Percentiles rank a stretch among this genome's conserved stretches.
Evolutionary conservation across 495 filamentous ascomycete species (phyloP).

Genomic region (Astrocystis sublimbata): DNA sequence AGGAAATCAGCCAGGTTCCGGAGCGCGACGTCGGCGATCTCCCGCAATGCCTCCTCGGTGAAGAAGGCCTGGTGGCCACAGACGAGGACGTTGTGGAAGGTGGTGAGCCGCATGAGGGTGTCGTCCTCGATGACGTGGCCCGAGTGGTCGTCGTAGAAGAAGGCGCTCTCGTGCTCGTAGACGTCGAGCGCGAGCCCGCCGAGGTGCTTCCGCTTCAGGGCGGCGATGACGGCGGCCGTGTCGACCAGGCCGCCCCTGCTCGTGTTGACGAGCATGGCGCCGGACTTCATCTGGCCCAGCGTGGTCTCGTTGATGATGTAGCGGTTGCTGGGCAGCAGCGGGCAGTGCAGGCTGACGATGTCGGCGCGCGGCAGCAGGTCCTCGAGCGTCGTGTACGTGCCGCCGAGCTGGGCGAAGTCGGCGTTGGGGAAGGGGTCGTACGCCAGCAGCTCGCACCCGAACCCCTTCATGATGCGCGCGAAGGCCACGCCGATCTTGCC

Average conservation of each 20-base stretch:
- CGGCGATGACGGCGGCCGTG: slow-evolving; percentile 57
- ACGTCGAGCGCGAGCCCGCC: slow-evolving; percentile 60
- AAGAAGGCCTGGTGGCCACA: slow-evolving; percentile 73
- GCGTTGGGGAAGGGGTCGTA: slow-evolving; percentile 55
- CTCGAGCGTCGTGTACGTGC: slow-evolving; percentile 57
- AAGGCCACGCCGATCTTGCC: slow-evolving; percentile 56
- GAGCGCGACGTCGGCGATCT: slow-evolving; percentile 64
- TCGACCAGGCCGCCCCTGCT: slow-evolving; percentile 65
- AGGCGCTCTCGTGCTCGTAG: slow-evolving; percentile 54
- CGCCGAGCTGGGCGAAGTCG: slow-evolving; percentile 48
- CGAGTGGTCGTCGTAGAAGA: slow-evolving; percentile 68
- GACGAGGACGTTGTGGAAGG: slow-evolving; percentile 69
- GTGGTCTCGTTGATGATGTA: slow-evolving; percentile 61
- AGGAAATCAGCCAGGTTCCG: slow-evolving; percentile 51
- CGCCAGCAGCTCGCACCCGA: slow-evolving; percentile 62
- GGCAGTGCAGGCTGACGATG: slow-evolving; percentile 66
- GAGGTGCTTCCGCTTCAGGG: slow-evolving; percentile 58
- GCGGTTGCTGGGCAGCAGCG: slow-evolving; percentile 57
- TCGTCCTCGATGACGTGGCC: slow-evolving; percentile 70
- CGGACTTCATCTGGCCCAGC: slow-evolving; percentile 57
- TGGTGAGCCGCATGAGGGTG: slow-evolving; percentile 65
- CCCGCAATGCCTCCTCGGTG: slow-evolving; percentile 62
- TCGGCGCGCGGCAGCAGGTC: slow-evolving; percentile 56
- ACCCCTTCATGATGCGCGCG: slow-evolving; percentile 59
- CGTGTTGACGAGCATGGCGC: slow-evolving; percentile 65